These are phyloP conservation scores for Monosporascus sp. DNA, from an alignment of 2,329 filamentous ascomycete species.

Conservation along the genomic window DNA sequence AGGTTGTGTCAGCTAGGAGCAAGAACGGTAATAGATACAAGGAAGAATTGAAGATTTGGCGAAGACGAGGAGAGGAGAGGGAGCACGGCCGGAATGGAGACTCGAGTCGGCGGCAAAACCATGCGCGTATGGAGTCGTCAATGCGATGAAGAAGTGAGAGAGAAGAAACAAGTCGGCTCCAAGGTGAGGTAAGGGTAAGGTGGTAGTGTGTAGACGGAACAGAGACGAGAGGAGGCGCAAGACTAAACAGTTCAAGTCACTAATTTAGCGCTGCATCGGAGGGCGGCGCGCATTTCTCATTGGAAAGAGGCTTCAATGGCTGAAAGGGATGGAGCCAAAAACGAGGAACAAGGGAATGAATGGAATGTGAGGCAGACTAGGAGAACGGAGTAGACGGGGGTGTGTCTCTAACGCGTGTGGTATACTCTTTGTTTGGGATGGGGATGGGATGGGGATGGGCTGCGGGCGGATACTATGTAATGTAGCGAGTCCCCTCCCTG, in stretches of 20 bases:
- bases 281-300: background rate
- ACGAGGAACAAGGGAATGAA: constrained; percentile 1
- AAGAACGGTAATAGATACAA: constrained; percentile 11
- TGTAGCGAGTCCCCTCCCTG: no score
- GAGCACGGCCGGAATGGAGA: constrained; percentile 14
- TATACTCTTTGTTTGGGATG: no score
- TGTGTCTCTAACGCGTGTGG: background rate
- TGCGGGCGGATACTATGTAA: no score
- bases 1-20: constrained; percentile 9
- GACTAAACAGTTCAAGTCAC: no score
- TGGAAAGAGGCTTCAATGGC: constrained; percentile 2
- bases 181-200: background rate
- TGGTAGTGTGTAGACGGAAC: no score
- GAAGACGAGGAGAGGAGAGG: constrained; percentile 5
- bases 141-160: constrained; percentile 14
- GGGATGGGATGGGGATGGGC: no score
- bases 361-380: background rate
- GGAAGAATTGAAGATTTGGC: constrained; percentile 11
- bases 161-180: constrained; percentile 15
- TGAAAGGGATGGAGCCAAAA: constrained; percentile 6
- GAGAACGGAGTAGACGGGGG: background rate
- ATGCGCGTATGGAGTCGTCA: constrained; percentile 4
- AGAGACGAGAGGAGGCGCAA: no score
- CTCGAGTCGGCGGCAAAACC: background rate
- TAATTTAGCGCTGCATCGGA: no score